phyloP scores from a whole-genome alignment of 1,284 basidiomycete species.

The Cryptococcus jaspeensis region DNA sequence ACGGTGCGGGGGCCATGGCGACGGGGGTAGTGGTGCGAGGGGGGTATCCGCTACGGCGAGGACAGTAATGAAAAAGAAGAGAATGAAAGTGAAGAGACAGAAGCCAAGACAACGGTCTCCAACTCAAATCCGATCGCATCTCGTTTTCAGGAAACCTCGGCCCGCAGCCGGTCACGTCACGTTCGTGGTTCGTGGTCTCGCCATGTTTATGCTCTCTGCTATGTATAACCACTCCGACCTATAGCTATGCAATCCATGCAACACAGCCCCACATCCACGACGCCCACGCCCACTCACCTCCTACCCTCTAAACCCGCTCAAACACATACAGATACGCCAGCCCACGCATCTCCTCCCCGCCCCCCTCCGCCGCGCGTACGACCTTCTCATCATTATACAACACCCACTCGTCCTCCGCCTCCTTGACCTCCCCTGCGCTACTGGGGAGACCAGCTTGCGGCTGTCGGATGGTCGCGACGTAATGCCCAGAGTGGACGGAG shows the following conservation, averaged over 20 bases:
- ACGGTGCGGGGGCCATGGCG: too few relatives aligned
- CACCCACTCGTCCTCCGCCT: constrained; percentile 65
- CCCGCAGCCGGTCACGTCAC: too few relatives aligned
- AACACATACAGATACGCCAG: constrained; percentile 88
- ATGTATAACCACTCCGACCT: neutral
- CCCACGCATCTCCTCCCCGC: constrained; percentile 65
- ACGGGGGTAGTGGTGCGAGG: too few relatives aligned
- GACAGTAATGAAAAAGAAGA: too few relatives aligned
- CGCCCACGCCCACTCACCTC: neutral
- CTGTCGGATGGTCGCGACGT: constrained; percentile 54
- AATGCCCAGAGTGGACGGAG: constrained; percentile 91
- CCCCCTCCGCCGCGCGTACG: constrained; percentile 66
- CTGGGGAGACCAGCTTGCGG: constrained; percentile 39
- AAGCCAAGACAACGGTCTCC: too few relatives aligned
- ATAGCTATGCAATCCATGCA: too few relatives aligned
- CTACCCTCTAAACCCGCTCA: constrained; percentile 55
- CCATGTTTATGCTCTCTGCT: neutral
- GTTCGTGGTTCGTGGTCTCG: too few relatives aligned
- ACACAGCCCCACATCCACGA: neutral
- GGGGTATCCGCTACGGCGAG: too few relatives aligned
- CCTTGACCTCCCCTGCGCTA: constrained; percentile 32
- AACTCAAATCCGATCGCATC: too few relatives aligned
- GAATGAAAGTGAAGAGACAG: too few relatives aligned
- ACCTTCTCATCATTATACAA: constrained; percentile 97
- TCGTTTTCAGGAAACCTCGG: too few relatives aligned